A percentile compares a stretch with the other conserved stretches of the same genome.
phyloP scores from a whole-genome alignment of 2,329 filamentous ascomycete genomes.

The Aurifilum marmelostoma region DNA sequence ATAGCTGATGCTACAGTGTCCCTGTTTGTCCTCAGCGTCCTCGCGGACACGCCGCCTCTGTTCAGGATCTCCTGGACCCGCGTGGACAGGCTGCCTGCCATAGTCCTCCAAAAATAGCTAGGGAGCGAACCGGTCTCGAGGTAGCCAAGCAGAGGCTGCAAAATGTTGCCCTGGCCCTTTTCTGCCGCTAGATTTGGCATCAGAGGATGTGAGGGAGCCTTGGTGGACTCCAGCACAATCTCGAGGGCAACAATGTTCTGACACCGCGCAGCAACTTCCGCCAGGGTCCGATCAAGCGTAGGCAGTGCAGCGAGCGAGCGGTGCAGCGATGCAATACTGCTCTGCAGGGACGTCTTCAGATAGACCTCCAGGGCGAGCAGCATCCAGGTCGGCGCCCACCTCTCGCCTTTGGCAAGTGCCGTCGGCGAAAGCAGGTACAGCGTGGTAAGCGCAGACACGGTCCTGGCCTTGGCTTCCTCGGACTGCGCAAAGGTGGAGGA shows the following conservation, averaged over 20 bases:
- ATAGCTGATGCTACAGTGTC: conserved; percentile 77
- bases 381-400: conserved; percentile 70
- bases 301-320: conserved; percentile 80
- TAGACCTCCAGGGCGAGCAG: conserved; percentile 79
- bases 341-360: conserved; percentile 78
- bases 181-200: conserved; percentile 45
- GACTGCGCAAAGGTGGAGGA: conserved; percentile 57
- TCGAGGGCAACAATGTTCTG: conserved; percentile 92
- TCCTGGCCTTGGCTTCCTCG: conserved; percentile 75
- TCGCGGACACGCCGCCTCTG: conserved; percentile 80
- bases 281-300: conserved; percentile 77
- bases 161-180: conserved; percentile 53
- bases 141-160: conserved; percentile 73
- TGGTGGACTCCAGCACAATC: conserved; percentile 70
- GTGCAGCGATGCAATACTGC: conserved; percentile 73
- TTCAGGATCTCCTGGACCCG: conserved; percentile 84
- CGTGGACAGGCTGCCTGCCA: conserved; percentile 75
- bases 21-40: conserved; percentile 77
- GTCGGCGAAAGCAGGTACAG: conserved; percentile 82
- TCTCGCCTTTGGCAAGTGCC: conserved; percentile 54
- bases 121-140: conserved; percentile 86
- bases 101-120: conserved; percentile 90
- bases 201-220: conserved; percentile 70
- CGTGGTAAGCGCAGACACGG: conserved; percentile 73
- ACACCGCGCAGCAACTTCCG: conserved; percentile 81